Evolutionary conservation across 163 green algal species (phyloP).

Genomic region (Scenedesmus sp.): DNA sequence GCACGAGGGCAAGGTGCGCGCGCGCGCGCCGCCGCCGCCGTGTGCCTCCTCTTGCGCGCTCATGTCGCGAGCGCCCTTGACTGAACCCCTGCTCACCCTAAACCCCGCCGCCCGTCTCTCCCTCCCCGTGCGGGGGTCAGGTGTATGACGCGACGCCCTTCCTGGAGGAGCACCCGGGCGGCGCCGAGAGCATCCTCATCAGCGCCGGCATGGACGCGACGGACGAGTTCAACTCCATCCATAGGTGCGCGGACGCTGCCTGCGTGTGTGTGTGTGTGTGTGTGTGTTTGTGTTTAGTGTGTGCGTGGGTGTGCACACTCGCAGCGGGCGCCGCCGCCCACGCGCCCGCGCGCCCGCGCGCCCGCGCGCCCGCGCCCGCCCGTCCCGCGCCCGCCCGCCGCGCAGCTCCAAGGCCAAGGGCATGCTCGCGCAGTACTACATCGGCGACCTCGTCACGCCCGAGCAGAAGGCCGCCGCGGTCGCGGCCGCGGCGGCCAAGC

Average conservation of each 20-base stretch:
- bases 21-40: background rate
- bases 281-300: too few species aligned
- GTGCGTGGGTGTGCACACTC: too few species aligned
- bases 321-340: too few species aligned
- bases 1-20: slow-evolving; percentile 68
- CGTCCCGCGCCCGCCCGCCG: too few species aligned
- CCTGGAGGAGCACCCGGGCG: slow-evolving; percentile 94
- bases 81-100: background rate
- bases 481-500: slow-evolving; percentile 8
- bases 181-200: slow-evolving; percentile 93
- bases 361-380: too few species aligned
- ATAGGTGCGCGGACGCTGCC: too few species aligned
- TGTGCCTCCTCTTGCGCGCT: background rate
- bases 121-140: too few species aligned
- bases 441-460: slow-evolving; percentile 79
- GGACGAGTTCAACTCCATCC: slow-evolving; percentile 92
- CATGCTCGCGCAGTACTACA: slow-evolving; percentile 93
- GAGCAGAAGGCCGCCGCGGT: slow-evolving; percentile 36
- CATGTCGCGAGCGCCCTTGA: background rate
- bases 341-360: too few species aligned
- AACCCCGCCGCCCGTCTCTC: too few species aligned
- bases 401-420: slow-evolving; percentile 85
- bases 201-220: slow-evolving; percentile 79
- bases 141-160: slow-evolving; percentile 96
- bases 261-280: too few species aligned